phyloP scores from a whole-genome alignment of 1,284 basidiomycete species.

The Lignosus rhinocerotis region DNA sequence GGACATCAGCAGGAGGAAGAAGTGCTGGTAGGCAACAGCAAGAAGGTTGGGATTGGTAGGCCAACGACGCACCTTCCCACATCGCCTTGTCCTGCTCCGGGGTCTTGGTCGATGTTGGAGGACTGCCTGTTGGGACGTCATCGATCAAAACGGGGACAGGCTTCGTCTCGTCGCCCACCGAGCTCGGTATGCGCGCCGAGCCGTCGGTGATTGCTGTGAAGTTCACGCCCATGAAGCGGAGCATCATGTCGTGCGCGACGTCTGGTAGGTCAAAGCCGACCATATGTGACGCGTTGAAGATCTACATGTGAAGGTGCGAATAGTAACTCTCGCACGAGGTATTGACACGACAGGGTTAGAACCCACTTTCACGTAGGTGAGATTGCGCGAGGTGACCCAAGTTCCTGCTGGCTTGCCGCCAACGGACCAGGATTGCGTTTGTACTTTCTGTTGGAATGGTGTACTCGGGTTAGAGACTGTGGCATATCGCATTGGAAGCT shows the following conservation, averaged over 20 bases:
- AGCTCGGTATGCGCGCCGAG: slow-evolving; percentile 73
- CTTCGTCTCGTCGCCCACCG: slow-evolving; percentile 69
- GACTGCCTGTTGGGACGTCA: slow-evolving; percentile 37
- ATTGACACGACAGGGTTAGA: not conserved
- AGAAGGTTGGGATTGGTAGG: not conserved
- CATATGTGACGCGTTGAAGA: slow-evolving; percentile 93
- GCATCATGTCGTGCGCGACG: slow-evolving; percentile 95
- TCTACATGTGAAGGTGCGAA: slow-evolving; percentile 38
- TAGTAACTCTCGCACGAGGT: not conserved
- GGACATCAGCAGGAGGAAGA: too few species aligned
- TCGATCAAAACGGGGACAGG: slow-evolving; percentile 52
- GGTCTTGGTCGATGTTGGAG: slow-evolving; percentile 47
- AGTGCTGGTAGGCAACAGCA: not conserved
- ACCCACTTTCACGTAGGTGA: slow-evolving; percentile 88
- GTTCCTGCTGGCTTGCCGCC: slow-evolving; percentile 80
- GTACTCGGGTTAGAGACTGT: not conserved
- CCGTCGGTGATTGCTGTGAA: slow-evolving; percentile 78
- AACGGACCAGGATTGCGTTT: slow-evolving; percentile 81
- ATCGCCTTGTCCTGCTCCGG: slow-evolving; percentile 76
- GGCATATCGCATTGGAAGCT: slow-evolving; percentile 2
- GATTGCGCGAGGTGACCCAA: slow-evolving; percentile 86
- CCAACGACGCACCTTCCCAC: slow-evolving; percentile 71
- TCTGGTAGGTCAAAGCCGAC: slow-evolving; percentile 90
- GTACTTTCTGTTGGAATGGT: slow-evolving; percentile 55
- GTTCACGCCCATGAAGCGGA: slow-evolving; percentile 92